A percentile compares a stretch with the other conserved stretches of the same genome.
These are phyloP conservation scores for Cryptosporidium canis DNA, from an alignment of 169 alveolate genomes.

Conservation along the genomic window DNA sequence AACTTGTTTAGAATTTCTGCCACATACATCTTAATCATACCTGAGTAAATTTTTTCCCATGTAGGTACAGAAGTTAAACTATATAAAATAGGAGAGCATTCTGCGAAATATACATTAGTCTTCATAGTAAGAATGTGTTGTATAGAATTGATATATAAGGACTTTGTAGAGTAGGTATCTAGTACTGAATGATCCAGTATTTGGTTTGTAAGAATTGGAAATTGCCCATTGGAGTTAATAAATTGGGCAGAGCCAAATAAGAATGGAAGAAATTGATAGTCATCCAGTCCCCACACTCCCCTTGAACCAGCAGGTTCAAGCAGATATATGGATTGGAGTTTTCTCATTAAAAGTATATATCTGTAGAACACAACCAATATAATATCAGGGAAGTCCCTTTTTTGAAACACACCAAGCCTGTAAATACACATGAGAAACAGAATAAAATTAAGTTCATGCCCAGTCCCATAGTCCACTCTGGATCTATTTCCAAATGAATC, in stretches of 20 bases:
- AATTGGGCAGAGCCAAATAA: conserved; percentile 96
- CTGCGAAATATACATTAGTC: conserved; percentile 86
- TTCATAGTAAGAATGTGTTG: conserved; percentile 85
- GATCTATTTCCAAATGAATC: conserved; percentile 94
- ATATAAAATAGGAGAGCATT: conserved; percentile 93
- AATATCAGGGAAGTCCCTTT: conserved; percentile 34
- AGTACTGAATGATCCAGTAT: conserved; percentile 80
- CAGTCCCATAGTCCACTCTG: conserved; percentile 98
- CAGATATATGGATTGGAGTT: conserved; percentile 90
- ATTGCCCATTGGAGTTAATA: conserved; percentile 68
- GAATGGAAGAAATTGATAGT: conserved; percentile 95
- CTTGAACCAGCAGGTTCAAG: conserved; percentile 99
- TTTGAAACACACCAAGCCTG: conserved; percentile 69
- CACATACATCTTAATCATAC: conserved; percentile 90
- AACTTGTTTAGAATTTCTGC: conserved; percentile 90
- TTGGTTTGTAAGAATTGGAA: conserved; percentile 65
- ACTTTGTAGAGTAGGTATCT: conserved; percentile 79
- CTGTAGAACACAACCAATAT: conserved; percentile 78
- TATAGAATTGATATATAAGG: conserved; percentile 88
- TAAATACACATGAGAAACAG: conserved; percentile 84
- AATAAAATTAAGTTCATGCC: conserved; percentile 92
- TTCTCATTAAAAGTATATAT: conserved; percentile 93
- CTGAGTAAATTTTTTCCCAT: conserved; percentile 87
- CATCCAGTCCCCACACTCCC: conserved; percentile 99
- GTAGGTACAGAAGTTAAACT: conserved; percentile 76